These are phyloP conservation scores for Verticillium tricorpus DNA, from an alignment of 2,329 filamentous ascomycete genomes.

Conservation along the genomic window DNA sequence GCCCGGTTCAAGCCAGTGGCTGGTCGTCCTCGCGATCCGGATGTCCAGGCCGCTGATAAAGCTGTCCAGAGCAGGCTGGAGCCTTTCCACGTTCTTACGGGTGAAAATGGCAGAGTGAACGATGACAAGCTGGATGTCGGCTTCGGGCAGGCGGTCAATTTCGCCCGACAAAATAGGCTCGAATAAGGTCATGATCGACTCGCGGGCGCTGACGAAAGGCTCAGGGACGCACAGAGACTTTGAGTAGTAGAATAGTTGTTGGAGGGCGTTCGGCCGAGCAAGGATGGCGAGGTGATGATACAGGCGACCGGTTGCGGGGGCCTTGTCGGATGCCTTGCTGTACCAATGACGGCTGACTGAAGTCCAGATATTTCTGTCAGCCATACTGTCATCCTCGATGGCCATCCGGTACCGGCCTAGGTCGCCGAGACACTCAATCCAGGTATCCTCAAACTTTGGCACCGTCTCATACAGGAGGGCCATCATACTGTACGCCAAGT, in stretches of 20 bases:
- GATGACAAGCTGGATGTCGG: conserved; percentile 59
- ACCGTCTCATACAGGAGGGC: conserved; percentile 82
- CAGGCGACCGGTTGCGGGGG: conserved; percentile 69
- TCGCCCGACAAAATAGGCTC: conserved; percentile 45
- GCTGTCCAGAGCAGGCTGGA: conserved; percentile 36
- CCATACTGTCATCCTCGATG: conserved; percentile 76
- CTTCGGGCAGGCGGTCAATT: conserved; percentile 30
- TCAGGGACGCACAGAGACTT: conserved; percentile 66
- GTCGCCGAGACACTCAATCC: conserved; percentile 91
- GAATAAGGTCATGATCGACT: conserved; percentile 67
- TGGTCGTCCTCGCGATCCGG: conserved; percentile 48
- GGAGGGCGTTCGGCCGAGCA: conserved; percentile 62
- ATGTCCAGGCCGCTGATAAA: conserved; percentile 52
- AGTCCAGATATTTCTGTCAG: conserved; percentile 77
- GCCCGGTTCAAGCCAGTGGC: conserved; percentile 48
- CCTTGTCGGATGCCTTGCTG: conserved; percentile 71
- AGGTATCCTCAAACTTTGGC: conserved; percentile 76
- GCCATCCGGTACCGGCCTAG: conserved; percentile 82
- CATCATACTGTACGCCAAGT: conserved; percentile 86
- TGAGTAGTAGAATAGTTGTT: conserved; percentile 68
- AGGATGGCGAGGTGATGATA: conserved; percentile 87
- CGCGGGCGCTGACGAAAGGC: conserved; percentile 63
- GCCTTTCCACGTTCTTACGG: conserved; percentile 38
- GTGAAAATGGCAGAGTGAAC: conserved; percentile 62
- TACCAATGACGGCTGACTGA: conserved; percentile 81